Percentiles rank a stretch among this genome's conserved stretches.
phyloP scores from a whole-genome alignment of 768 basidiomycete species.

The Tylopilus intermedius region DNA sequence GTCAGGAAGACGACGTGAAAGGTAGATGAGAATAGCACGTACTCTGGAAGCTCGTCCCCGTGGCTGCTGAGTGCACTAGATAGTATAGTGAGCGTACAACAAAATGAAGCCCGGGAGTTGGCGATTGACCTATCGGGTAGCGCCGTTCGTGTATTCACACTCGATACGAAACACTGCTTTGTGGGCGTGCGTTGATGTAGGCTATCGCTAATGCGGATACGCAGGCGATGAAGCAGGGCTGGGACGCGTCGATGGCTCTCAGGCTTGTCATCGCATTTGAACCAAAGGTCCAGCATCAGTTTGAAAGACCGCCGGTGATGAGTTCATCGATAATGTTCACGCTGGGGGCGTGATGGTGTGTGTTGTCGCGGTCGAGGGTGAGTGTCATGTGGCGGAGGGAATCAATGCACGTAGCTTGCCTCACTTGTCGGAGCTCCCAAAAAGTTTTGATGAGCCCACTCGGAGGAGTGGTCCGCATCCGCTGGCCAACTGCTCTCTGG shows the following conservation, averaged over 20 bases:
- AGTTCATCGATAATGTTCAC: conserved; percentile 83
- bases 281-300: conserved; percentile 77
- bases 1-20: background rate
- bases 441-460: conserved; percentile 14
- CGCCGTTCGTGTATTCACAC: conserved; percentile 94
- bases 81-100: conserved; percentile 81
- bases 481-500: conserved; percentile 6
- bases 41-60: conserved; percentile 80
- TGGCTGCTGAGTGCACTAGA: conserved; percentile 75
- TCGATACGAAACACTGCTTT: conserved; percentile 88
- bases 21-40: conserved; percentile 13
- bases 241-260: conserved; percentile 74
- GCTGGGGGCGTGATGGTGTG: conserved; percentile 46
- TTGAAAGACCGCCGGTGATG: conserved; percentile 72
- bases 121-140: conserved; percentile 88
- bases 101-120: conserved; percentile 89
- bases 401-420: conserved; percentile 59
- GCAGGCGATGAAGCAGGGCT: conserved; percentile 69
- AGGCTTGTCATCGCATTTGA: conserved; percentile 87
- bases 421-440: conserved; percentile 47
- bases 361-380: conserved; percentile 31
- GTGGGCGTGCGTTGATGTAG: conserved; percentile 67
- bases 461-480: conserved; percentile 26
- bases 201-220: conserved; percentile 83
- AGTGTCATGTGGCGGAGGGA: conserved; percentile 45